Base-by-base conservation (phyloP, 2,329 filamentous ascomycete genomes). In the Alternaria sp. region DNA sequence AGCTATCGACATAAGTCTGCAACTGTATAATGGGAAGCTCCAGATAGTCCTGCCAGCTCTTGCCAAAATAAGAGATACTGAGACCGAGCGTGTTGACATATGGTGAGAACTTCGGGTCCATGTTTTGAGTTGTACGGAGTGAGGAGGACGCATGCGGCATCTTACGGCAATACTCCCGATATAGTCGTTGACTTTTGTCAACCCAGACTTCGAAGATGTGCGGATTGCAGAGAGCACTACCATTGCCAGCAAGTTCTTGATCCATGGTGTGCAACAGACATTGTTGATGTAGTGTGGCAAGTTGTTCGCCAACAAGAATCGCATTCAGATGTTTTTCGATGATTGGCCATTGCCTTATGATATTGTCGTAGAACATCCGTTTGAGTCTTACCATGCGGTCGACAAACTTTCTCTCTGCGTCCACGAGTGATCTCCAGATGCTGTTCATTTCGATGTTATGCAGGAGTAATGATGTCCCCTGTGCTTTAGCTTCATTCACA, bases 1-100 rank as follows among this genome's bases (percentile, higher is more conserved):
- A 32, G 8, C 51, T 68, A 8, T 64, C 58, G 14, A 66, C 44
- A 42, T 72, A 75, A 1, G 64, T 32, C 32, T 71, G 61, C 4
- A 77, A 55, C 34, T 76, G 72, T 11, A 55, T 26, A 11, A 69
- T 30, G 0, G 75, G 75, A 43, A 75, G 48, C 20, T 43, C 58
- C 4, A 75, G 42, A 51, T 70, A 73, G 18, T 75, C 70, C 55
- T 73, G 66, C 72, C 73, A 75, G n/a, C 58, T 61, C 54, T 66
- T 75, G 5, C 66, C 69, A 56, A 64, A 68, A 49, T 67, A 72
- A 6, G 62, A 59, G 9, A 67, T 59, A 36, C 66, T 71, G 18
- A 77, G 55, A 39, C 69, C 71, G 8, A 76, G 57, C 1, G 70
- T 70, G 16, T 65, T 68, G 38, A 76, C 56, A 36, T 72, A 75